Percentiles rank a stretch among this genome's conserved stretches.
phyloP scores from a whole-genome alignment of 1,284 basidiomycete genomes.

The Trametes versicolor region DNA sequence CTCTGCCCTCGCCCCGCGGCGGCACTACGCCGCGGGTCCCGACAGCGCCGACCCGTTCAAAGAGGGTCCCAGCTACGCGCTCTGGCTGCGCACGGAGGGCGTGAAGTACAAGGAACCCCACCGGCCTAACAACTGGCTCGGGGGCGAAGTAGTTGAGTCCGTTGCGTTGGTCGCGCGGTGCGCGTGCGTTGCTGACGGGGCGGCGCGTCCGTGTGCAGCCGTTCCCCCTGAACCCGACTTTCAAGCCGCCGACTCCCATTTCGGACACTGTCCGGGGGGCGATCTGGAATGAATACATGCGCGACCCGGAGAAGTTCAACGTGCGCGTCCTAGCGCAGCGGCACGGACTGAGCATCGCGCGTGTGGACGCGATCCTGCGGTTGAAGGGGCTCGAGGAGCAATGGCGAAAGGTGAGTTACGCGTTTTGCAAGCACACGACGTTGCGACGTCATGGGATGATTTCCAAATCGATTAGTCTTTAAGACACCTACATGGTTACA shows the following conservation, averaged over 20 bases:
- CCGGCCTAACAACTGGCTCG: conserved; percentile 65
- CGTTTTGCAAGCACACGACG: conserved; percentile 26
- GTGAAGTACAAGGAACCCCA: conserved; percentile 50
- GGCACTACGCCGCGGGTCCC: conserved; percentile 32
- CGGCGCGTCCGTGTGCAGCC: conserved; percentile 55
- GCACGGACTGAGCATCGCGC: conserved; percentile 75
- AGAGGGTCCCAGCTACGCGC: conserved; percentile 40
- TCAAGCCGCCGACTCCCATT: conserved; percentile 79
- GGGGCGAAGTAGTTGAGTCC: conserved; percentile 62
- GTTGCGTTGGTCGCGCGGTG: conserved; percentile 30
- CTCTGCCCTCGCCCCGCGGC: conserved; percentile 28
- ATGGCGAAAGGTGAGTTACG: conserved; percentile 72
- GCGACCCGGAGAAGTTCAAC: conserved; percentile 63
- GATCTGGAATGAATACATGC: conserved; percentile 67
- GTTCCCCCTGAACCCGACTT: conserved; percentile 84
- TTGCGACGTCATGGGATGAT: conserved; percentile 60
- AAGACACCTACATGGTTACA: conserved; percentile 79
- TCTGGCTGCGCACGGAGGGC: conserved; percentile 51
- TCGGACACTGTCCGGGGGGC: conserved; percentile 65
- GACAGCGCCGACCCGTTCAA: conserved; percentile 28
- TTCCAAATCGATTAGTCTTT: conserved; percentile 86
- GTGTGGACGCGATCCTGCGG: conserved; percentile 81
- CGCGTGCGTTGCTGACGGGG: conserved; percentile 24
- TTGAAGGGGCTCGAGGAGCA: conserved; percentile 79
- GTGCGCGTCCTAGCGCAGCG: conserved; percentile 68